phyloP scores from a whole-genome alignment of 306 rosid genomes.

The Luffa aegyptiaca region DNA sequence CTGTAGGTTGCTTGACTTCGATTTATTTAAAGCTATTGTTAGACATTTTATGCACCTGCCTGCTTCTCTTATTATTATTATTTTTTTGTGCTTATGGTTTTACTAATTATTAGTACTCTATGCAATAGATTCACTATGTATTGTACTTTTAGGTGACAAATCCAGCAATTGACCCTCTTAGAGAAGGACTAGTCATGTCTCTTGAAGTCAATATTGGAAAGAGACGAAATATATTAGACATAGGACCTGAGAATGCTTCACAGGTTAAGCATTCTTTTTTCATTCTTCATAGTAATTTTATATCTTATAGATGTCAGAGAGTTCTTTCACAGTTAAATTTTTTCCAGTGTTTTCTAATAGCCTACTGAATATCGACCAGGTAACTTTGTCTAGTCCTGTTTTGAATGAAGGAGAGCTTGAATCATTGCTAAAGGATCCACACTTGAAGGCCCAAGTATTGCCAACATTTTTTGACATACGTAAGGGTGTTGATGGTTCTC shows the following conservation, averaged over 20 bases:
- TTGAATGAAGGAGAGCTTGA: slow-evolving; percentile 92
- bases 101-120: background rate
- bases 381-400: slow-evolving; percentile 86
- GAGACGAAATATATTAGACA: slow-evolving; percentile 78
- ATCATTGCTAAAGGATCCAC: slow-evolving; percentile 60
- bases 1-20: background rate
- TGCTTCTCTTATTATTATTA: background rate
- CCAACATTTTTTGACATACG: slow-evolving; percentile 78
- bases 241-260: slow-evolving; percentile 89
- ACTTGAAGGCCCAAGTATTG: slow-evolving; percentile 65
- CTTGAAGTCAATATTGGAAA: slow-evolving; percentile 95
- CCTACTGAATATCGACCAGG: slow-evolving; percentile 31
- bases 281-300: background rate
- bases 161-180: slow-evolving; percentile 98
- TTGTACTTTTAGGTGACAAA: slow-evolving; percentile 64
- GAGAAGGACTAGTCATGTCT: slow-evolving; percentile 99
- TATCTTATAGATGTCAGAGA: slow-evolving; percentile 3
- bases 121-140: slow-evolving; percentile 3
- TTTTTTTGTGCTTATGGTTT: background rate
- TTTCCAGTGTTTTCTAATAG: background rate
- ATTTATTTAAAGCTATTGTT: background rate
- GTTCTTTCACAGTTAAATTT: slow-evolving; percentile 13
- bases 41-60: background rate
- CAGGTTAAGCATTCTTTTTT: slow-evolving; percentile 46
- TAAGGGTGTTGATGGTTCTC: slow-evolving; percentile 88